Evolutionary conservation across 805 yeast genomes (phyloP).

Genomic region (Starmerella ratchasimensis): DNA sequence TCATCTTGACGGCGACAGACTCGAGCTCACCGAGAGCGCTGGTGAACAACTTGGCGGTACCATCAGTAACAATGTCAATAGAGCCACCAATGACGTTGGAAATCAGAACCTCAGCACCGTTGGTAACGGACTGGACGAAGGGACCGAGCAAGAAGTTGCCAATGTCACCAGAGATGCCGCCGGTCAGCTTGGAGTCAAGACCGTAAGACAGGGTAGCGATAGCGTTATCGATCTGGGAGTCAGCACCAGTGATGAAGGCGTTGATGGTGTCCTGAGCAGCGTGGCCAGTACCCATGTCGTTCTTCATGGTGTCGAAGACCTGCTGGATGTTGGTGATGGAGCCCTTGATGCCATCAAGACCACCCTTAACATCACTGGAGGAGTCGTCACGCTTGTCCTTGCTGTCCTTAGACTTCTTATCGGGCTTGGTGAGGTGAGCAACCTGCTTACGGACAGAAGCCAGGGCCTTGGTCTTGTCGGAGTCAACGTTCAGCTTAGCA

Average conservation of each 20-base stretch:
- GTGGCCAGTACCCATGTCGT: slow-evolving; percentile 20
- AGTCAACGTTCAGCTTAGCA: slow-evolving; percentile 11
- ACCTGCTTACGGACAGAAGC: slow-evolving; percentile 16
- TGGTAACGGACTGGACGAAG: slow-evolving; percentile 24
- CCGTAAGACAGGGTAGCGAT: slow-evolving; percentile 17
- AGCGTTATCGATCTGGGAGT: slow-evolving; percentile 26
- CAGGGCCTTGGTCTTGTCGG: slow-evolving; percentile 4
- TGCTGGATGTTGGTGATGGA: slow-evolving; percentile 18
- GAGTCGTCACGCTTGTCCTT: not conserved
- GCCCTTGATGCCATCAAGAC: slow-evolving; percentile 17
- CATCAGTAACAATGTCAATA: slow-evolving; percentile 19
- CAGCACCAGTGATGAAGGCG: slow-evolving; percentile 25
- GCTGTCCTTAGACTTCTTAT: slow-evolving; percentile 2
- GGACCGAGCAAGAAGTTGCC: slow-evolving; percentile 22
- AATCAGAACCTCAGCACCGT: slow-evolving; percentile 24
- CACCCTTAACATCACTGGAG: slow-evolving; percentile 11
- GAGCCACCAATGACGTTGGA: slow-evolving; percentile 20
- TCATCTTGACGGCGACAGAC: slow-evolving; percentile 16
- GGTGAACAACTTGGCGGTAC: slow-evolving; percentile 15
- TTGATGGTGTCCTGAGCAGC: slow-evolving; percentile 20
- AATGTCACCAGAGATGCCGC: slow-evolving; percentile 15
- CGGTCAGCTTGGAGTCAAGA: slow-evolving; percentile 10
- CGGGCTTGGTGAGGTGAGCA: slow-evolving; percentile 6
- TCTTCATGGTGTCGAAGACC: slow-evolving; percentile 17
- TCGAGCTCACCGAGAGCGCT: slow-evolving; percentile 16